Conservation (phyloP, 805 yeast genomes). For the Starmerella scarabaei region DNA sequence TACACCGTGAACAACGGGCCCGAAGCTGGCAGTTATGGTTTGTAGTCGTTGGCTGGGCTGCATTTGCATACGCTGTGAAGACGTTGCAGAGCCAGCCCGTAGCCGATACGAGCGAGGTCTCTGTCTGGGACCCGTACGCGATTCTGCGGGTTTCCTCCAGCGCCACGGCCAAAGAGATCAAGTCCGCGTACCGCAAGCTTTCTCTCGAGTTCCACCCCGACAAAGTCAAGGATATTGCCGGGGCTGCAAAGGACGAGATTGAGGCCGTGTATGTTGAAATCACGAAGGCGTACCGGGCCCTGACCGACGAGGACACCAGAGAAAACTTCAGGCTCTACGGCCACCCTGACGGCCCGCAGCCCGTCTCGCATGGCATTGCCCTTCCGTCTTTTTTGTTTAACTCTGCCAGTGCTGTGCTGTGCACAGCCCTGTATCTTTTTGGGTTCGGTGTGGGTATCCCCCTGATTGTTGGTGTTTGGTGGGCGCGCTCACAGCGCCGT, state of each 20-base stretch:
- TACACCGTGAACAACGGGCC: background rate
- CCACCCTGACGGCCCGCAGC: constrained; percentile 97
- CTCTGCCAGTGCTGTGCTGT: constrained; percentile 55
- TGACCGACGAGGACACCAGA: constrained; percentile 77
- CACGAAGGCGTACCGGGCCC: constrained; percentile 84
- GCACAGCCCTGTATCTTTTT: constrained; percentile 52
- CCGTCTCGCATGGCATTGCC: constrained; percentile 83
- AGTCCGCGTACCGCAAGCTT: constrained; percentile 70
- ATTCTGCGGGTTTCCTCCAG: constrained; percentile 59
- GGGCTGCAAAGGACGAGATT: constrained; percentile 46
- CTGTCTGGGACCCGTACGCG: constrained; percentile 79
- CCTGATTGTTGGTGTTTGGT: constrained; percentile 71
- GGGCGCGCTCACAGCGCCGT: constrained; percentile 67
- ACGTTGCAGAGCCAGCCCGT: constrained; percentile 24
- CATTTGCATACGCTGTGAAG: constrained; percentile 29
- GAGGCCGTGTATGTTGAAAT: constrained; percentile 71
- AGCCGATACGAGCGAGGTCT: constrained; percentile 15
- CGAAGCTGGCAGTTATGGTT: constrained; percentile 8
- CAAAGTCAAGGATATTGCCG: constrained; percentile 45
- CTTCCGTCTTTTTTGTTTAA: constrained; percentile 83
- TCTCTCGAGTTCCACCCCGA: constrained; percentile 90
- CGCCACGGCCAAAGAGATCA: constrained; percentile 65
- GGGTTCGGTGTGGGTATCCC: constrained; percentile 74
- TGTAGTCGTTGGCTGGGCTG: constrained; percentile 50
- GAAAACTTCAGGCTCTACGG: constrained; percentile 80